phyloP scores from a whole-genome alignment of 192 early-diverging fungal species.

The Gonapodya prolifera region DNA sequence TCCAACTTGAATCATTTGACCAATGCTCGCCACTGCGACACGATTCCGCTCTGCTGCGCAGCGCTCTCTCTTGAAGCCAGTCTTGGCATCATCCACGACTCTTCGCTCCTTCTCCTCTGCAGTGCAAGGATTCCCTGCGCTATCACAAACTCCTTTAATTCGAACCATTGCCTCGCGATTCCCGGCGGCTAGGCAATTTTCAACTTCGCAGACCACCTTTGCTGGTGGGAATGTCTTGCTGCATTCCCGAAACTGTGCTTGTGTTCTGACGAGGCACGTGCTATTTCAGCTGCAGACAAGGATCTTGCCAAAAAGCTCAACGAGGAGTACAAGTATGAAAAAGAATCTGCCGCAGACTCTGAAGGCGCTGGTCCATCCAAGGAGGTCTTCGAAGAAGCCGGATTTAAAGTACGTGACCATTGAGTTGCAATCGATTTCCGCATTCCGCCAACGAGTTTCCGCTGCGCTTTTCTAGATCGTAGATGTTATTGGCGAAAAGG shows the following conservation, averaged over 20 bases:
- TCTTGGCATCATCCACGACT: not conserved
- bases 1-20: no score
- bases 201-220: not conserved
- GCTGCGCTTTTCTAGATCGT: constrained; percentile 41
- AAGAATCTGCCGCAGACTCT: constrained; percentile 35
- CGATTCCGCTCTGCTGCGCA: no score
- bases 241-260: no score
- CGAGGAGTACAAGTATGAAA: constrained; percentile 68
- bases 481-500: constrained; percentile 61
- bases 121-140: not conserved
- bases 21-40: no score
- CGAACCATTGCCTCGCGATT: not conserved
- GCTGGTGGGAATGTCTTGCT: not conserved
- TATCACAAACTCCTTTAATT: not conserved
- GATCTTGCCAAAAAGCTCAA: constrained; percentile 58
- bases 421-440: not conserved
- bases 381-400: constrained; percentile 50
- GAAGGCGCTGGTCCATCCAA: constrained; percentile 48
- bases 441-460: constrained; percentile 24
- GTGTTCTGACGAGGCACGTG: no score
- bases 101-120: not conserved
- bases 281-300: constrained; percentile 41
- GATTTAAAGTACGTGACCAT: constrained; percentile 16
- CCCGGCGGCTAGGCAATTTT: not conserved
- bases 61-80: not conserved